Evolutionary conservation across 2,329 filamentous ascomycete species (phyloP), one percentile per base, ranked within the genome.

Genomic region (Cadophora gregata): DNA sequence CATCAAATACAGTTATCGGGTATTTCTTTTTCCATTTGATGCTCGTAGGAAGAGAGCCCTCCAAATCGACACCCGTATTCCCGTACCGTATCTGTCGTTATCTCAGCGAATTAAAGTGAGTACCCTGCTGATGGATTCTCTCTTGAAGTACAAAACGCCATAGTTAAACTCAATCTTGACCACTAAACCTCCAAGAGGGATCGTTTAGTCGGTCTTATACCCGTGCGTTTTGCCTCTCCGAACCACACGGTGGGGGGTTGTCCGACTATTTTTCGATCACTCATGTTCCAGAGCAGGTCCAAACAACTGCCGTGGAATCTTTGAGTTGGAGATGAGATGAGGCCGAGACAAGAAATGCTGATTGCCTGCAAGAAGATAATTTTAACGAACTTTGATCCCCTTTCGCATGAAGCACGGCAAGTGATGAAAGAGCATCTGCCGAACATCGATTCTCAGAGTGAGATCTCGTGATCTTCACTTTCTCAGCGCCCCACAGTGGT

Each of bases 251-350:
- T 16, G 36, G 53, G 38, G 38, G 38, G 56, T 45, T 59, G 19
- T 27, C 58, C 58, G 36, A 27, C n/a, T 16, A 14, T 21, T 12
- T n/a, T 25, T 47, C 42, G 24, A n/a, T 31, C 9, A 12, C 16
- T 31, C 19, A 16, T 6, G 58, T 60, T 48, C 27, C 58, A 48
- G 38, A 60, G 36, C 36, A 21, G 38, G 58, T 60, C 42, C 19
- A 60, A 60, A 60, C 38, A 60, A 47, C 58, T 60, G 58, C 58
- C 58, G 58, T 60, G 58, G 48, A 60, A 47, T 25, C 1, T 31
- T 31, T 60, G 58, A 60, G 24, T 60, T 25, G 19, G n/a, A 60
- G 16, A n/a, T 47, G 16, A 47, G 27, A 31, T 47, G 42, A 45
- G 24, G 25, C 24, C 27, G 58, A 59, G 12, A 31, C 38, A 48